A percentile compares a stretch with the other conserved stretches of the same genome.
Conservation (phyloP, 2,329 filamentous ascomycete species). For the Clonostachys rosea region DNA sequence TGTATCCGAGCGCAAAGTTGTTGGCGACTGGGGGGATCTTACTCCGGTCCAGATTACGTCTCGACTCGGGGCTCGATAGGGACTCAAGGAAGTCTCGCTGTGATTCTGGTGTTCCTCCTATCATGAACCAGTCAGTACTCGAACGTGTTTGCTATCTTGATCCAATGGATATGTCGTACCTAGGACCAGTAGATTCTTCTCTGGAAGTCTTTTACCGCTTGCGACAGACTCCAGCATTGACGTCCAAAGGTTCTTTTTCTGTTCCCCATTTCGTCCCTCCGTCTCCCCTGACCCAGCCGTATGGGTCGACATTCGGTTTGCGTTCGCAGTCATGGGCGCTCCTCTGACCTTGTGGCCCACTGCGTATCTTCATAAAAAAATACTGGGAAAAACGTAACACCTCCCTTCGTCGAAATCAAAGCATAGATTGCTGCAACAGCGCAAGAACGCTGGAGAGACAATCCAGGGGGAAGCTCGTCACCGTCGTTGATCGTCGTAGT, state of each 20-base stretch:
- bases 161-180: slow-evolving; percentile 47
- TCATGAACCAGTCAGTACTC: too few relatives aligned
- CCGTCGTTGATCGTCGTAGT: too few relatives aligned
- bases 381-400: neutral
- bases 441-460: neutral
- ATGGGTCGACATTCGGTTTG: slow-evolving; percentile 55
- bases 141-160: slow-evolving; percentile 5
- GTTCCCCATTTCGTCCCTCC: slow-evolving; percentile 58
- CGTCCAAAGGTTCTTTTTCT: slow-evolving; percentile 89
- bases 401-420: neutral
- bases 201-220: slow-evolving; percentile 82
- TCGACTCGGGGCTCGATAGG: slow-evolving; percentile 47
- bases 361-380: neutral
- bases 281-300: slow-evolving; percentile 50
- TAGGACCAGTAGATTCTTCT: slow-evolving; percentile 86
- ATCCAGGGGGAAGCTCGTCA: too few relatives aligned
- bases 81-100: slow-evolving; percentile 80
- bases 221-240: slow-evolving; percentile 88
- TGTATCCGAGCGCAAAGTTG: slow-evolving; percentile 88
- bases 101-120: slow-evolving; percentile 76
- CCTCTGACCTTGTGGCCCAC: neutral
- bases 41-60: slow-evolving; percentile 49
- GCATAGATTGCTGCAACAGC: neutral
- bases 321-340: slow-evolving; percentile 42
- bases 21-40: slow-evolving; percentile 80